These are phyloP conservation scores for Beverwykella pulmonaria DNA, from an alignment of 495 filamentous ascomycete species.

Conservation along the genomic window DNA sequence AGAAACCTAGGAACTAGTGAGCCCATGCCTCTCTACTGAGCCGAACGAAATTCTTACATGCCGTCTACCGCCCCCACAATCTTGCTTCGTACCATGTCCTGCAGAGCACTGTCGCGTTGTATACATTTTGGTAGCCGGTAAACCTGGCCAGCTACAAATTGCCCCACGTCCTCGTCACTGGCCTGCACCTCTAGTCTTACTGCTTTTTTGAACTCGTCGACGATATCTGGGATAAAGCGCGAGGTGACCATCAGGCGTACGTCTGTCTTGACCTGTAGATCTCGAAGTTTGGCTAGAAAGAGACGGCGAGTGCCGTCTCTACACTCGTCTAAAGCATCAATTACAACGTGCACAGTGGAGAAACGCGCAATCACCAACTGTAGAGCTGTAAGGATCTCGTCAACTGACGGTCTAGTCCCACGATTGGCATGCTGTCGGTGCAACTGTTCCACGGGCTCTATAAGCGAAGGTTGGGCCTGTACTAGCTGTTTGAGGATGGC, in stretches of 20 bases:
- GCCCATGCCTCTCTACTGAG: background rate
- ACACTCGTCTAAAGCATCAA: conserved; percentile 6
- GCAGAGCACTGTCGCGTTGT: background rate
- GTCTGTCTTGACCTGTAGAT: background rate
- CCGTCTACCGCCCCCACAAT: background rate
- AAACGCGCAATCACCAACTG: background rate
- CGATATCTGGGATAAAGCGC: background rate
- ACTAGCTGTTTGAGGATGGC: conserved; percentile 1
- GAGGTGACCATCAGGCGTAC: background rate
- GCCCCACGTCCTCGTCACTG: background rate
- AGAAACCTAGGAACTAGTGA: conserved; percentile 53
- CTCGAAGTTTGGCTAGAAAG: background rate
- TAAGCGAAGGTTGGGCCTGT: background rate
- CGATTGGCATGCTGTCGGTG: background rate
- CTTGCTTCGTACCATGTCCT: background rate
- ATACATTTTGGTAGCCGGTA: conserved; percentile 2
- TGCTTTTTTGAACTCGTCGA: background rate
- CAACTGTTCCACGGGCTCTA: background rate
- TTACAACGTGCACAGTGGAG: background rate
- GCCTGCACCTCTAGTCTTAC: background rate
- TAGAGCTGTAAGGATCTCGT: background rate
- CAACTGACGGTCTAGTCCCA: background rate
- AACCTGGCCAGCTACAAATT: background rate
- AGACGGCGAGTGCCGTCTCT: background rate
- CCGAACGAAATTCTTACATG: background rate